phyloP scores from a whole-genome alignment of 2,329 filamentous ascomycete species.

The Bipolaris victoriae region DNA sequence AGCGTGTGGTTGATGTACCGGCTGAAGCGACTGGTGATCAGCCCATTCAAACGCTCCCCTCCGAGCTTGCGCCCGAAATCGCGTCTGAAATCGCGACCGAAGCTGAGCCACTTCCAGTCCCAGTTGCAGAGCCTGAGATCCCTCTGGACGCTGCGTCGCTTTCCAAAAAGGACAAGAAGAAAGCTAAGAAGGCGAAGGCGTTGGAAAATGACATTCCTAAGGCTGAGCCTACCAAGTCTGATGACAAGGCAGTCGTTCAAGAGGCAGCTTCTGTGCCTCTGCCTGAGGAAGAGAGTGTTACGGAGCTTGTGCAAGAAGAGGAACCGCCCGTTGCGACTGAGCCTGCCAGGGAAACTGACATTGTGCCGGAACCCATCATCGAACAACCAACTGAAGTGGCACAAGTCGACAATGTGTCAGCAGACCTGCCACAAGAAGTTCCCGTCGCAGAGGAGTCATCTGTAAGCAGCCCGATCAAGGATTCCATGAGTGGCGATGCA shows the following conservation, averaged over 20 bases:
- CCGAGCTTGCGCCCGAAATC: neutral
- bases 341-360: conserved; percentile 23
- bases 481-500: neutral
- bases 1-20: neutral
- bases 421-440: neutral
- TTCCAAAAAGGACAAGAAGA: conserved; percentile 40
- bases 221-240: neutral
- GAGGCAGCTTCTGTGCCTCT: neutral
- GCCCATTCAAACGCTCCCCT: neutral
- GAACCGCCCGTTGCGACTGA: conserved; percentile 13
- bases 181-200: conserved; percentile 35
- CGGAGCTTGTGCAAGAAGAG: conserved; percentile 2
- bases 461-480: neutral
- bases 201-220: conserved; percentile 23
- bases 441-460: neutral
- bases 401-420: neutral
- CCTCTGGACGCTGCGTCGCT: conserved; percentile 3
- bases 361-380: neutral
- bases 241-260: neutral
- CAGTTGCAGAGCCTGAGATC: conserved; percentile 2
- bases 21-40: neutral
- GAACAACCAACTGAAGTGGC: conserved; percentile 1
- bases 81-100: neutral
- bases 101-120: conserved; percentile 1
- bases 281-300: conserved; percentile 7